Evolutionary conservation across 2,329 filamentous ascomycete genomes (phyloP), one percentile per base, ranked within the genome.

Genomic region (Lachnellula arida): DNA sequence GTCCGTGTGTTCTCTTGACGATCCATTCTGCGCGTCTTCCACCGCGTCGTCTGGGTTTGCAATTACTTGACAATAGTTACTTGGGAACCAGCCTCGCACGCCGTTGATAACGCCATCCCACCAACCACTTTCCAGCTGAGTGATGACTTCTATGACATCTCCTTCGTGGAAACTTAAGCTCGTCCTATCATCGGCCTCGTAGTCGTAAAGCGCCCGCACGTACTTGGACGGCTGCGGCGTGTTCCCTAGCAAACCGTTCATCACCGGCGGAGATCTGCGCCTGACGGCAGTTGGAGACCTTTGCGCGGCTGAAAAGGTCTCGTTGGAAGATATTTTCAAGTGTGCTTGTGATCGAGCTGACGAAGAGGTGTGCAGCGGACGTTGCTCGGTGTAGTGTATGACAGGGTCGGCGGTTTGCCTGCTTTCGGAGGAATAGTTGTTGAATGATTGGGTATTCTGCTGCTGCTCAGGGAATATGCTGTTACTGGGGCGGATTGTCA

Each of bases 81-180:
- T 97, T 39, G 94, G 94, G 72, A 99, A 99, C 94, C 94, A 99
- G 71, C 94, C 94, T 70, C 94, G 87, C 65, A 96, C 89, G 57
- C 92, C 91, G 68, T 97, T 94, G 71, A 99, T 96, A 54, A 99
- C 91, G 49, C 94, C 94, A 75, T 99, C 94, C 94, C 94, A 99
- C 94, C 94, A 99, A 55, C 94, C 94, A 68, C 92, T 97, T 73
- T 99, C 94, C 55, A 97, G 81, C 75, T 97, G 93, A 52, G 94
- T 99, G 67, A 99, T 93, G 66, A 99, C 94, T 75, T 97, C 93
- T 67, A 99, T 99, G 64, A 97, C 86, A 75, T 99, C 94, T 68
- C 94, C 94, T 72, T 96, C 89, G 67, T 91, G 90, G 74, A 99
- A 99, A 75, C 92, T 97, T 71, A 99, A 77, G 76, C 92, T 97